A percentile compares a stretch with the other conserved stretches of the same genome.
Evolutionary conservation across 225 moss, liverwort and hornwort genomes (phyloP).

Genomic region (Pseudisothecium myosuroides): DNA sequence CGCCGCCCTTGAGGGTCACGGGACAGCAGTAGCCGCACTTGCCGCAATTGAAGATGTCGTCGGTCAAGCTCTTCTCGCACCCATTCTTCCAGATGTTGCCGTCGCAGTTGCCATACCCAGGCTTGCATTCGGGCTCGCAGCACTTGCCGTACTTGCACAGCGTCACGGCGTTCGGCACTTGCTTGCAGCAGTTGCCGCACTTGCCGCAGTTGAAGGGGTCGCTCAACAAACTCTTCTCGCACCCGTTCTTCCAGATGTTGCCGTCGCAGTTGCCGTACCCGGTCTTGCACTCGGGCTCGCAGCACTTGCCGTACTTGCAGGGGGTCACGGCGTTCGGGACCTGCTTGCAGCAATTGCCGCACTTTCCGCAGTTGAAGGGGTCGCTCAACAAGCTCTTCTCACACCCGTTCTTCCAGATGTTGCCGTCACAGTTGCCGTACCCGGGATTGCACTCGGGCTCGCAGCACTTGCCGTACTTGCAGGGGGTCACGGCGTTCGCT

Average conservation of each 20-base stretch:
- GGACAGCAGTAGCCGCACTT: background rate
- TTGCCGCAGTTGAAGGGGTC: background rate
- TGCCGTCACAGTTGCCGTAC: background rate
- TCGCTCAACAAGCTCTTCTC: background rate
- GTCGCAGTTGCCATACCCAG: too few relatives aligned
- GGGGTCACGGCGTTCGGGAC: too few relatives aligned
- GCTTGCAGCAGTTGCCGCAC: background rate
- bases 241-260: too few relatives aligned
- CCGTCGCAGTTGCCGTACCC: too few relatives aligned
- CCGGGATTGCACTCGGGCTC: background rate
- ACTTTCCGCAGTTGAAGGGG: background rate
- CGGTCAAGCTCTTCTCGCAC: background rate
- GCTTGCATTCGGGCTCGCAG: too few relatives aligned
- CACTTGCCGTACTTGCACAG: background rate
- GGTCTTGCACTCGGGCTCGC: too few relatives aligned
- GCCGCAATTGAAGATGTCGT: background rate
- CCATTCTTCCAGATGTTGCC: too few relatives aligned
- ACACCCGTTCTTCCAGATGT: background rate
- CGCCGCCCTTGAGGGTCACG: background rate
- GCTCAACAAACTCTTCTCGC: background rate
- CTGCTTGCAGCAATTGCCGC: too few relatives aligned
- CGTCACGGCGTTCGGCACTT: background rate
- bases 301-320: too few relatives aligned
- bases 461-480: background rate
- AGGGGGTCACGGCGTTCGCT: background rate